Evolutionary conservation across 305 asterid genomes (phyloP).

Genomic region (Fraxinus greggii): DNA sequence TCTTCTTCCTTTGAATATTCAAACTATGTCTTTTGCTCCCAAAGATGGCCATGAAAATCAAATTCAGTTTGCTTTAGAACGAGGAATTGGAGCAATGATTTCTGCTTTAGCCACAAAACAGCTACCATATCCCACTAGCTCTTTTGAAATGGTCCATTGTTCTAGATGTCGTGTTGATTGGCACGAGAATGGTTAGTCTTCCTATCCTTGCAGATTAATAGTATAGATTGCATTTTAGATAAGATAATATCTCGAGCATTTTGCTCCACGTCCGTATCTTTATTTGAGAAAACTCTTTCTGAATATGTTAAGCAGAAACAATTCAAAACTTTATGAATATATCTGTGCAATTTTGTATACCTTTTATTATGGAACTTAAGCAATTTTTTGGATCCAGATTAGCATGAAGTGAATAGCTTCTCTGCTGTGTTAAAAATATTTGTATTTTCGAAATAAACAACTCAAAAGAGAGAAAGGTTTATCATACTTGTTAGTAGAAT

Average conservation of each 20-base stretch:
- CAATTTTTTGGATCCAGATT: not conserved
- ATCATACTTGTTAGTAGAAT: not conserved
- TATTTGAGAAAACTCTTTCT: not conserved
- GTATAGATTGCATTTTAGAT: not conserved
- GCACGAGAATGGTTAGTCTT: slow-evolving; percentile 74
- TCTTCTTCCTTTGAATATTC: slow-evolving; percentile 75
- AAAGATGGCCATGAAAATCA: slow-evolving; percentile 94
- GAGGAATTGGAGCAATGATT: slow-evolving; percentile 88
- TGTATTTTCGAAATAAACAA: not conserved
- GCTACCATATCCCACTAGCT: slow-evolving; percentile 78
- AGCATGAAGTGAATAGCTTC: not conserved
- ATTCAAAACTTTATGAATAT: not conserved
- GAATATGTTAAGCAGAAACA: slow-evolving; percentile 1
- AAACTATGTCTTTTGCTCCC: slow-evolving; percentile 92
- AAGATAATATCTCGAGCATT: not conserved
- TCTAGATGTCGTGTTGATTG: slow-evolving; percentile 95
- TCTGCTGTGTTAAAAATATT: not conserved
- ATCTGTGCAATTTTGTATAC: not conserved
- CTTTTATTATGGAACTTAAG: not conserved
- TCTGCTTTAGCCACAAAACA: slow-evolving; percentile 78
- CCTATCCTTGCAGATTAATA: not conserved
- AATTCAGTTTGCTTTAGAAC: slow-evolving; percentile 87
- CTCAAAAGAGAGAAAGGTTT: not conserved
- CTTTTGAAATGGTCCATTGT: slow-evolving; percentile 93
- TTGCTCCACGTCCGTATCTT: slow-evolving; percentile 1